Evolutionary conservation across 257 asterid species (phyloP), one percentile per base, ranked within the genome.

Genomic region (Apocynum venetum): DNA sequence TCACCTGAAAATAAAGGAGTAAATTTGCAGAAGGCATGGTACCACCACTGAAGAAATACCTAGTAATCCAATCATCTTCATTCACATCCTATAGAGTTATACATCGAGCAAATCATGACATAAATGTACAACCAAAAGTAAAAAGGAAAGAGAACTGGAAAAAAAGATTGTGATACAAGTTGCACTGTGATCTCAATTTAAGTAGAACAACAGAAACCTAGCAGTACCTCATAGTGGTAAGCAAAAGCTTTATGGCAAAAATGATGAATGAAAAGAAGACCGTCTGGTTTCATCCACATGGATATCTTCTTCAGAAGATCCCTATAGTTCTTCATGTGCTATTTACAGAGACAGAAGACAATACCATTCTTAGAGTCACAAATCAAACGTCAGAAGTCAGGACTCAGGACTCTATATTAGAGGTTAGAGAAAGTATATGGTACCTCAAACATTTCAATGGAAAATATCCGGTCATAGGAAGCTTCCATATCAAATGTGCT

Each of bases 401-500:
- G 12, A 0, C 31, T 13, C 0, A 53, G 20, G 12, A 44, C 47
- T 25, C 19, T 77, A n/a, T 15, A 40, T n/a, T 46, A 51, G 76
- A 48, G 66, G 71, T 44, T 3, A 36, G 41, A 64, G 8, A 20
- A 60, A 57, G 12, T 72, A 12, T 71, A 17, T 44, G 61, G 72
- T 82, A 94, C 97, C 98, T 93, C 99, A 78, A 95, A 93, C 96
- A 93, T 93, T 85, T 84, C 97, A 63, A 95, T 93, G 70, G 99
- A 93, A 80, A 91, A 95, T 81, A 95, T 88, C 76, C 94, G 83
- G 87, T 95, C 99, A 81, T 86, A 91, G 36, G 94, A 85, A 69
- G 85, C 97, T 82, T 95, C 97, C 98, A 93, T 90, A 40, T 88
- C 92, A 65, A 89, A 88, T 68, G 90, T 84, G 80, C 91, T 89